A percentile compares a stretch with the other conserved stretches of the same genome.
Evolutionary conservation across 2,329 filamentous ascomycete genomes (phyloP).

Genomic region (Bipolaris zeicola): DNA sequence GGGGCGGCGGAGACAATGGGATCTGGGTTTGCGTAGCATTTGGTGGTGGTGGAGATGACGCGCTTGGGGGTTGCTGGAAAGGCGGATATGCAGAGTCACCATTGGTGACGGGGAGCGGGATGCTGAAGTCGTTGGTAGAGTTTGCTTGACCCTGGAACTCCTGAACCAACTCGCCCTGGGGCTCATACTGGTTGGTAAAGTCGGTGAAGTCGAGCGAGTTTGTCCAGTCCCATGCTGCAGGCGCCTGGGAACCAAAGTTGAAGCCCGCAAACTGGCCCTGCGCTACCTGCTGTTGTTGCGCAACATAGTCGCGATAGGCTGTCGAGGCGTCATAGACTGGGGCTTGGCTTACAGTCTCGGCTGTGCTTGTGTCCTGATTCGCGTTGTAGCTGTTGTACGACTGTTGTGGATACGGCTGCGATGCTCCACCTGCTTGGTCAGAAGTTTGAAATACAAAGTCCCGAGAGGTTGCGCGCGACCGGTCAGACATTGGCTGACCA

Average conservation of each 20-base stretch:
- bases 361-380: constrained; percentile 31
- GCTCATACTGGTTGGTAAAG: constrained; percentile 49
- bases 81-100: constrained; percentile 27
- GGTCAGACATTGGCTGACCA: constrained; percentile 40
- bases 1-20: constrained; percentile 27
- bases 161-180: constrained; percentile 53
- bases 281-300: constrained; percentile 26
- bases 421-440: constrained; percentile 38
- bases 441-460: constrained; percentile 43
- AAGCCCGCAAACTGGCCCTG: constrained; percentile 23
- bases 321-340: constrained; percentile 23
- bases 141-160: constrained; percentile 41
- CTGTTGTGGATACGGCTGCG: constrained; percentile 26
- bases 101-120: constrained; percentile 38
- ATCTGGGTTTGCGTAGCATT: constrained; percentile 27
- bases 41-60: constrained; percentile 18
- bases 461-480: constrained; percentile 26
- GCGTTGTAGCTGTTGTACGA: constrained; percentile 35
- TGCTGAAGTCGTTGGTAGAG: constrained; percentile 46
- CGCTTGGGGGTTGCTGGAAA: constrained; percentile 22
- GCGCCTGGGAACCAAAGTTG: constrained; percentile 32
- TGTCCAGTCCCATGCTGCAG: constrained; percentile 49
- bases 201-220: constrained; percentile 42
- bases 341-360: constrained; percentile 24
- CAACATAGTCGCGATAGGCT: constrained; percentile 26